These are phyloP conservation scores for Sporothrix brunneoviolacea DNA, from an alignment of 2,329 filamentous ascomycete genomes.

Conservation along the genomic window DNA sequence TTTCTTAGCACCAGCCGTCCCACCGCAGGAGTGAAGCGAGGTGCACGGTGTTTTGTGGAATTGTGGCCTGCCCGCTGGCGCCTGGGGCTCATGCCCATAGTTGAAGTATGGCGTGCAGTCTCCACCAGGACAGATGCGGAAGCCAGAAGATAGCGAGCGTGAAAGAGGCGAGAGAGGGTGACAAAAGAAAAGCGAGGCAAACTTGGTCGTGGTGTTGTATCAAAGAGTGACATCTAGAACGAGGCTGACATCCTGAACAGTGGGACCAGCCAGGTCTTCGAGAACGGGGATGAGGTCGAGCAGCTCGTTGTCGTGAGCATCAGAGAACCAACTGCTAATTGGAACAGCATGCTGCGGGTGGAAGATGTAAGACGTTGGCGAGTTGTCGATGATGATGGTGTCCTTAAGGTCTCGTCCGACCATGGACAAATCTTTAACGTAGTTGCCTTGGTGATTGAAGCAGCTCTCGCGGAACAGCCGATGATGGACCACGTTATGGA, in stretches of 20 bases:
- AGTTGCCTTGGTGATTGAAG: constrained; percentile 99
- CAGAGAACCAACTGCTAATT: constrained; percentile 99
- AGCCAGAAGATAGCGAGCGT: too few species aligned
- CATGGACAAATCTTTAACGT: constrained; percentile 98
- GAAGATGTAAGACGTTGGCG: constrained; percentile 98
- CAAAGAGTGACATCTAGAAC: constrained; percentile 85
- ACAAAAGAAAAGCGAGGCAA: too few species aligned
- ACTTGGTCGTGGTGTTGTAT: too few species aligned
- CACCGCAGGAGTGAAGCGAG: too few species aligned
- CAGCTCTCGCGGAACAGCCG: constrained; percentile 95
- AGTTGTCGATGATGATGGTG: constrained; percentile 99
- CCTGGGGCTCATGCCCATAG: too few species aligned
- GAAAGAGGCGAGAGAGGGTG: too few species aligned
- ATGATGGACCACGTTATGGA: constrained; percentile 94
- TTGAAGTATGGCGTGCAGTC: too few species aligned
- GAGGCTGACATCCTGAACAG: constrained; percentile 92
- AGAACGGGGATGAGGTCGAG: constrained; percentile 96
- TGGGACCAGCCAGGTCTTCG: constrained; percentile 83
- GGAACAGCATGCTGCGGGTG: constrained; percentile 97
- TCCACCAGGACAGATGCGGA: too few species aligned
- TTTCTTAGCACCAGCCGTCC: too few species aligned
- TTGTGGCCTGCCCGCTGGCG: too few species aligned
- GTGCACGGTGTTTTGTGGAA: too few species aligned
- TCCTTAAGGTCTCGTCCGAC: constrained; percentile 92
- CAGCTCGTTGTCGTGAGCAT: constrained; percentile 97